These are phyloP conservation scores for Syzygium malaccense DNA, from an alignment of 441 rosid genomes.

Conservation along the genomic window DNA sequence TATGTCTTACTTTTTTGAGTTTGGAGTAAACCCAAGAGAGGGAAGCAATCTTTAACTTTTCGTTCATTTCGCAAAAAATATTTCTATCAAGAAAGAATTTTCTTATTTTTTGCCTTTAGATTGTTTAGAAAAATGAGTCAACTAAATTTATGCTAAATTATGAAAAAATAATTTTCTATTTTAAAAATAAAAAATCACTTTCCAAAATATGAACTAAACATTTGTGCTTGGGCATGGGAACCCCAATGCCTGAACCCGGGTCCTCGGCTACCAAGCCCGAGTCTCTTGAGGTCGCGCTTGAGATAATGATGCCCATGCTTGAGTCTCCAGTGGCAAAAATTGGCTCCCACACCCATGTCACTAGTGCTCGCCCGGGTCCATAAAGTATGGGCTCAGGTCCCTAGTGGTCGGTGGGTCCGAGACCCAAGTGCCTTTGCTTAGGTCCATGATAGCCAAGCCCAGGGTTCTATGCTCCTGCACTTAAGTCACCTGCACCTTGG, in stretches of 20 bases:
- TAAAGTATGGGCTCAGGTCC: background rate
- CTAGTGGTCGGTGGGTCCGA: background rate
- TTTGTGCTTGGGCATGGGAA: background rate
- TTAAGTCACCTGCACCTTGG: background rate
- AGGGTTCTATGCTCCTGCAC: accelerated
- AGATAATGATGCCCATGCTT: background rate
- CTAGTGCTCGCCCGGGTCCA: accelerated
- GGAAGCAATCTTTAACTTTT: background rate
- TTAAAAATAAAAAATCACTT: background rate
- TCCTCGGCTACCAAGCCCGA: background rate
- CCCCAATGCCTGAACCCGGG: background rate
- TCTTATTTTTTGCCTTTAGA: background rate
- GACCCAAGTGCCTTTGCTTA: background rate
- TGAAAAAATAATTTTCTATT: background rate
- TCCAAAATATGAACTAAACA: background rate
- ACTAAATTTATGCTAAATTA: background rate
- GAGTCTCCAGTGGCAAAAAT: background rate
- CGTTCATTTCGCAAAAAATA: too few relatives aligned
- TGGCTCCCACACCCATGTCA: background rate
- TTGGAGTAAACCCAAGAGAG: background rate
- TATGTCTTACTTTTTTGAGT: background rate
- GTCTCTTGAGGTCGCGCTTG: accelerated
- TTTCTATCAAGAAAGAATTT: background rate
- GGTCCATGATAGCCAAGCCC: background rate
- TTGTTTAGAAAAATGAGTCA: background rate